Base-by-base conservation (phyloP, 306 rosid genomes). In the Malus sylvestris region DNA sequence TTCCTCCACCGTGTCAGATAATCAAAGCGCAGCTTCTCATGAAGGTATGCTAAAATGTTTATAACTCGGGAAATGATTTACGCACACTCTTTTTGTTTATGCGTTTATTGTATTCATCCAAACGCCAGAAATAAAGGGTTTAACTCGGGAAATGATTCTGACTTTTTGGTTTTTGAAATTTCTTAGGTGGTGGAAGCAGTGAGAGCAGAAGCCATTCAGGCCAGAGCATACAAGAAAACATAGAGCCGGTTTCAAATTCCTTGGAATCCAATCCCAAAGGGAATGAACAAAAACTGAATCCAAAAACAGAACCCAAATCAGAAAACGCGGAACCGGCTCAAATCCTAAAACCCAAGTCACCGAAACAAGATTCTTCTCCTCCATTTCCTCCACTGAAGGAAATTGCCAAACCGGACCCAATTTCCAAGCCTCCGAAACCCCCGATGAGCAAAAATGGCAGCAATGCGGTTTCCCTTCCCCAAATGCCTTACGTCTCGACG, bases 401-500 rank as follows among this genome's bases (percentile, higher is more conserved):
- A 29, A 12, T 38, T 66, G n/a, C 73, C 38, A 83, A 79, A 70
- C 16, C 30, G 70, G 84, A 74, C 9, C 7, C 68, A 7, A 20
- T 14, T 23, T 65, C 74, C 19, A 84, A 83, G 44, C 88, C 88
- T 35, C 89, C 89, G 3, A 85, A 82, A 67, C 86, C 85, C 30
- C 57, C 49, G 11, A 22, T 64, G 5, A 85, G 46, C 14, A 46
- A 8, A 10, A 10, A n/a, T 22, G 27, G 27, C 13, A n/a, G 13
- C 29, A 57, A 12, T 13, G 8, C 59, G 11, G 18, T 81, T 7
- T 25, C 60, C 15, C 83, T 80, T 65, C 72, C 88, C 8, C 85
- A 83, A 75, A 93, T 93, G 97, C 97, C 98, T 0, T 88, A 82
- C 23, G 98, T 93, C 3, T 86, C 92, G 1, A 81, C 98, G 1